phyloP scores from a whole-genome alignment of 2,329 filamentous ascomycete genomes.

The Arthrobotrys entomopaga region DNA sequence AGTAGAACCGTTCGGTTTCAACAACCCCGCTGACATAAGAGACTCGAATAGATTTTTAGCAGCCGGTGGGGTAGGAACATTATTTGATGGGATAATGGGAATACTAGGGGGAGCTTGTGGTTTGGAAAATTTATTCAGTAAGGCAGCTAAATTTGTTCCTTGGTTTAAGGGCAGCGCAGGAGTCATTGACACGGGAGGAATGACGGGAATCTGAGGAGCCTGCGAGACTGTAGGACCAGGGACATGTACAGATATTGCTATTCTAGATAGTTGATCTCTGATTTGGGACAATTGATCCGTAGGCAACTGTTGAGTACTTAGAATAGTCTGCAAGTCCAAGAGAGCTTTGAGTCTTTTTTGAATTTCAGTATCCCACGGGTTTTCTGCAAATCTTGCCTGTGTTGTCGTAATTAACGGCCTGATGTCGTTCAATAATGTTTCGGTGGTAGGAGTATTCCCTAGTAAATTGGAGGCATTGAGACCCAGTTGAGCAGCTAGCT shows the following conservation, averaged over 20 bases:
- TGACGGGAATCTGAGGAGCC: slow-evolving; percentile 66
- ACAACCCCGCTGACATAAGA: slow-evolving; percentile 56
- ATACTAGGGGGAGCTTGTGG: slow-evolving; percentile 13
- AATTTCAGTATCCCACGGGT: slow-evolving; percentile 78
- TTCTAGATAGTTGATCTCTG: slow-evolving; percentile 82
- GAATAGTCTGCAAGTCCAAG: slow-evolving; percentile 81
- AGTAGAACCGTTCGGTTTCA: slow-evolving; percentile 27
- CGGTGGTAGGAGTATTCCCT: slow-evolving; percentile 67
- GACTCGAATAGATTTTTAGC: slow-evolving; percentile 56
- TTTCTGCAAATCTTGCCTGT: slow-evolving; percentile 78
- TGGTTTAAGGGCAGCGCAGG: slow-evolving; percentile 59
- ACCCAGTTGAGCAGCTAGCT: slow-evolving; percentile 60
- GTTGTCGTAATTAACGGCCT: slow-evolving; percentile 78
- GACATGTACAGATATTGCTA: slow-evolving; percentile 68
- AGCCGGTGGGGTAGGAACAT: slow-evolving; percentile 2
- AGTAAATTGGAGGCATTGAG: slow-evolving; percentile 59
- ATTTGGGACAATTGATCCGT: slow-evolving; percentile 84
- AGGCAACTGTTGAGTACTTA: slow-evolving; percentile 80
- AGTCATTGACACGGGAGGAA: slow-evolving; percentile 63
- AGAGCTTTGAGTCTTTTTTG: slow-evolving; percentile 85
- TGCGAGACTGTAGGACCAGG: slow-evolving; percentile 58
- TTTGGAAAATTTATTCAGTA: slow-evolving; percentile 35
- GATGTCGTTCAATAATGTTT: slow-evolving; percentile 83
- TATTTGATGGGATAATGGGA: slow-evolving; percentile 1
- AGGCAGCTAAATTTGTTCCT: slow-evolving; percentile 57